phyloP scores from a whole-genome alignment of 768 basidiomycete genomes.

The Asterophora parasitica region DNA sequence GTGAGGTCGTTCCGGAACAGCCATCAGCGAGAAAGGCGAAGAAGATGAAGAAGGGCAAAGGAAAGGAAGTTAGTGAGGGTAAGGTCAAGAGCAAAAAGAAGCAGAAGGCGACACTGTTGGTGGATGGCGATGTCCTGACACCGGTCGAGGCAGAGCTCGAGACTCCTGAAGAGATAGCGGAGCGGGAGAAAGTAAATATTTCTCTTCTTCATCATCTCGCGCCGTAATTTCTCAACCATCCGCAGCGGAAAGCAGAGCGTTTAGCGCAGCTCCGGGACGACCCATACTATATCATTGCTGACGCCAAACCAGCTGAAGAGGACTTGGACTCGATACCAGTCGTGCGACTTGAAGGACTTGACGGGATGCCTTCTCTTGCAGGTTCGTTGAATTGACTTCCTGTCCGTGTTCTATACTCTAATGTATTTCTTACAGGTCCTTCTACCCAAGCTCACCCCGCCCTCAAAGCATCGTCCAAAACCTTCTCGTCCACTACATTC shows the following conservation, averaged over 20 bases:
- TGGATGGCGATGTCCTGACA: slow-evolving; percentile 30
- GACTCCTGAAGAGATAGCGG: slow-evolving; percentile 53
- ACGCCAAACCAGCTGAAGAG: slow-evolving; percentile 34
- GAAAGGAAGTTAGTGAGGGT: slow-evolving; percentile 22
- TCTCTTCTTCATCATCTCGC: background rate
- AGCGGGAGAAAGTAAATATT: slow-evolving; percentile 53
- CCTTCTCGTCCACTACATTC: slow-evolving; percentile 43
- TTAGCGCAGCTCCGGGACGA: slow-evolving; percentile 76
- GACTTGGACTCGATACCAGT: slow-evolving; percentile 94
- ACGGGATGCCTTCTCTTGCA: slow-evolving; percentile 58
- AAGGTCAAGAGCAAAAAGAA: slow-evolving; percentile 31
- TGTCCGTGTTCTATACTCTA: background rate
- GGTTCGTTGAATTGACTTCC: slow-evolving; percentile 17
- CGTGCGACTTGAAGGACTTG: slow-evolving; percentile 76
- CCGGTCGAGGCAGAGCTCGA: slow-evolving; percentile 38
- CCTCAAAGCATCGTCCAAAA: slow-evolving; percentile 36
- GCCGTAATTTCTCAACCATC: background rate
- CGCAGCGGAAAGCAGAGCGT: slow-evolving; percentile 70
- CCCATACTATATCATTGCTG: slow-evolving; percentile 86
- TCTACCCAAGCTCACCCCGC: slow-evolving; percentile 37
- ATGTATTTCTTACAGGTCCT: slow-evolving; percentile 18
- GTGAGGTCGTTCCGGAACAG: slow-evolving; percentile 33
- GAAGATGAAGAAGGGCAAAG: slow-evolving; percentile 40
- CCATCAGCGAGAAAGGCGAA: slow-evolving; percentile 45
- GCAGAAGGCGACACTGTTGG: slow-evolving; percentile 21